Evolutionary conservation across 257 asterid genomes (phyloP), one percentile per base, ranked within the genome.

Genomic region (Nicotiana tomentosiformis): DNA sequence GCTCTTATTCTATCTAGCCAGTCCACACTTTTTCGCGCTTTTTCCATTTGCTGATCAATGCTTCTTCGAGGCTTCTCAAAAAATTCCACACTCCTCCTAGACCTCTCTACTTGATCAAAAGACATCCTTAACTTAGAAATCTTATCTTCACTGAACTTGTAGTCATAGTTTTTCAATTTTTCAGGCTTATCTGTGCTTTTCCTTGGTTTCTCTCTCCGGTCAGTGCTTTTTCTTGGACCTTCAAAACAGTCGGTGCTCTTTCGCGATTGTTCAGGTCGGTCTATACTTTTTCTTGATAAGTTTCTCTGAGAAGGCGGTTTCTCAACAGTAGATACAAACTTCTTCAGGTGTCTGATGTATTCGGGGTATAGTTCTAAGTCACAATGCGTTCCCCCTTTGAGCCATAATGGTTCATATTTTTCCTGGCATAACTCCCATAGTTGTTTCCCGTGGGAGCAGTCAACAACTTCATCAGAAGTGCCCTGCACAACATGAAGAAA

Each of bases 391-490:
- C 91, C 93, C 7, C 93, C 93, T 80, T 90, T 90, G 51, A 90
- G 84, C 93, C 93, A 90, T 67, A 90, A 67, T 1, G 93, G 93
- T 84, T 90, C 93, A 10, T 83, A 91, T 83, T 90, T 90, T 83
- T 87, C 90, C 66, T 83, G 89, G 83, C 93, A 89, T 10, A 89
- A 89, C 77, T 90, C 93, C 84, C 86, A 90, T 30, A 90, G 91
- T 81, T 87, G 93, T 84, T 91, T 90, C n/a, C 93, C 92, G 18
- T 90, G 95, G 33, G 95, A 91, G 80, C 88, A 90, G 86, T 90
- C 87, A 69, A 91, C 95, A 8, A 90, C 95, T 82, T 91, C 95
- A 84, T 90, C 95, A 12, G 89, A 84, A 64, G 95, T 91, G 11
- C 93, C 95, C 92, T 91, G 88, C 86, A 85, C 57, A 83, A 69